Evolutionary conservation across 805 yeast genomes (phyloP).

Genomic region (Ogataea henricii): DNA sequence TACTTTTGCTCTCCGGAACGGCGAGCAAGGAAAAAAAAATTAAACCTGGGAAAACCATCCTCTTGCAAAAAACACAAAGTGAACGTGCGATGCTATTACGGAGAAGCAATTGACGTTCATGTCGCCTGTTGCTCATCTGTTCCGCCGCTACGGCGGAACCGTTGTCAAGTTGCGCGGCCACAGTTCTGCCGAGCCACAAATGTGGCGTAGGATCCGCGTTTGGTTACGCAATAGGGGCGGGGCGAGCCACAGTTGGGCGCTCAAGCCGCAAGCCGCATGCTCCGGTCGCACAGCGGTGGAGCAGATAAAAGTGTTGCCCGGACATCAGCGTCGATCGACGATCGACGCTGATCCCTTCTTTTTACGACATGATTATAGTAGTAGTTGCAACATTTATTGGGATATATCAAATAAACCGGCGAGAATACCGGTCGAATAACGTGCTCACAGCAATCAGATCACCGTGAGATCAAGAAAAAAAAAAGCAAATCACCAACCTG

Average conservation of each 20-base stretch:
- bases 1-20: too few relatives aligned
- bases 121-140: too few relatives aligned
- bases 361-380: background rate
- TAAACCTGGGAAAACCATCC: too few relatives aligned
- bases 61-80: too few relatives aligned
- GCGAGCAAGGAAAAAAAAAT: too few relatives aligned
- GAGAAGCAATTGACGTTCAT: too few relatives aligned
- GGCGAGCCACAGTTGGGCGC: background rate
- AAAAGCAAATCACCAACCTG: constrained; percentile 29
- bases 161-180: background rate
- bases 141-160: background rate
- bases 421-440: too few relatives aligned
- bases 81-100: too few relatives aligned
- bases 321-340: too few relatives aligned
- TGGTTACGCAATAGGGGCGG: constrained; percentile 2
- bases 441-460: constrained; percentile 25
- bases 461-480: constrained; percentile 33
- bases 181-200: background rate
- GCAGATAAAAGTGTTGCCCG: too few relatives aligned
- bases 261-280: too few relatives aligned
- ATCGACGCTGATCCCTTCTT: background rate
- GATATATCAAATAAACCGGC: background rate
- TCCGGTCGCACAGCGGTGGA: too few relatives aligned
- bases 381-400: background rate
- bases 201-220: constrained; percentile 2